phyloP scores from a whole-genome alignment of 352 stramenopile genomes.

The Pythium vanterpoolii region DNA sequence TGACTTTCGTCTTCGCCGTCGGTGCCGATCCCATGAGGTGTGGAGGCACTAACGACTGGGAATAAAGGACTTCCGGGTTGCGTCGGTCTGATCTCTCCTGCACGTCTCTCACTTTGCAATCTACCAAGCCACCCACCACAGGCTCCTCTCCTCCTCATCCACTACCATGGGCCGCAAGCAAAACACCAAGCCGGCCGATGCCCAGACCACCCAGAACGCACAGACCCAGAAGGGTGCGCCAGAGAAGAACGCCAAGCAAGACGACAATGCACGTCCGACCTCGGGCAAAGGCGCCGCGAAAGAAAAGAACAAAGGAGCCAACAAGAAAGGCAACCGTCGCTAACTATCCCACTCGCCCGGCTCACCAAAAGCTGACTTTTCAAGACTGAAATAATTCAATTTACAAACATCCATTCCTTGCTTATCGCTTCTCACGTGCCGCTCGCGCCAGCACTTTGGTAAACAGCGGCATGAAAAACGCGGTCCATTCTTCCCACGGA shows the following conservation, averaged over 20 bases:
- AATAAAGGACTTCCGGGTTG: too few relatives aligned
- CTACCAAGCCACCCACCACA: not conserved
- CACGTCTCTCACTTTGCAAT: not conserved
- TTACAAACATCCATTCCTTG: not conserved
- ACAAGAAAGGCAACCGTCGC: constrained; percentile 21
- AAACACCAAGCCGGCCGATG: not conserved
- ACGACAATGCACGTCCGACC: constrained; percentile 7
- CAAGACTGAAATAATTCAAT: not conserved
- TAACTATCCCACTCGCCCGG: not conserved
- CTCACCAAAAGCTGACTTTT: not conserved
- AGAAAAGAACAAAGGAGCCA: constrained; percentile 23
- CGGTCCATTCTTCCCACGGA: constrained; percentile 43
- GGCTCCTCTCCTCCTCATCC: not conserved
- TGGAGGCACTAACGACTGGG: too few relatives aligned
- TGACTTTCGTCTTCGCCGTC: too few relatives aligned
- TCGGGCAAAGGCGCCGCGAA: constrained; percentile 21
- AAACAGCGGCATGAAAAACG: constrained; percentile 51
- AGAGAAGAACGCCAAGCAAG: constrained; percentile 22
- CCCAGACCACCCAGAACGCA: not conserved
- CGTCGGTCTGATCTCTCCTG: not conserved
- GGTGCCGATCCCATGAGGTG: not conserved
- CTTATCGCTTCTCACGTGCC: not conserved
- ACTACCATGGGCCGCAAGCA: constrained; percentile 3
- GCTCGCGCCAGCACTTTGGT: not conserved
- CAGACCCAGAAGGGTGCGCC: constrained; percentile 19